Evolutionary conservation across 2,329 filamentous ascomycete species (phyloP).

Genomic region (Chaetomium strumarium): DNA sequence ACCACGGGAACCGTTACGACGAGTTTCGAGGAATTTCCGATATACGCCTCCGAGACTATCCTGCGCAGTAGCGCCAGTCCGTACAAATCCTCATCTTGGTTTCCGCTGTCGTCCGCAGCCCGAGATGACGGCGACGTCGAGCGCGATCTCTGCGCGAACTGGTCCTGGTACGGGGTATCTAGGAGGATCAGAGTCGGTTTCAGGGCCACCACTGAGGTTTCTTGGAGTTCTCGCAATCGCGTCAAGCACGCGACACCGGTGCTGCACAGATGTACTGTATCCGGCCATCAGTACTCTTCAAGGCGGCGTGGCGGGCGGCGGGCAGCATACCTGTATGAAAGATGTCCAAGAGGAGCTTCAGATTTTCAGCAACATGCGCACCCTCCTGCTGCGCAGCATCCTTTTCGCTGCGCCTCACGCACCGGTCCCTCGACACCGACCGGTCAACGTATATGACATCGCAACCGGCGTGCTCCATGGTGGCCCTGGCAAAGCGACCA

Average conservation of each 20-base stretch:
- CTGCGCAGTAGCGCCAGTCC: conserved; percentile 50
- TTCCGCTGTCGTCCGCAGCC: conserved; percentile 33
- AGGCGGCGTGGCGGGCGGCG: not conserved
- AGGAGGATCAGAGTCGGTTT: conserved; percentile 53
- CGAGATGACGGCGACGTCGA: conserved; percentile 41
- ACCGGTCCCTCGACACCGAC: conserved; percentile 43
- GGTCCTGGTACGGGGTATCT: conserved; percentile 49
- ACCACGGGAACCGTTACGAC: conserved; percentile 53
- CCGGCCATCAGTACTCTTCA: conserved; percentile 5
- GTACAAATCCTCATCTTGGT: conserved; percentile 47
- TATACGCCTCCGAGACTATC: conserved; percentile 52
- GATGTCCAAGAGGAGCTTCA: conserved; percentile 45
- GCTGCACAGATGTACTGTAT: conserved; percentile 49
- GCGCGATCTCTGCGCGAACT: conserved; percentile 30
- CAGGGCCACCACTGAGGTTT: conserved; percentile 45
- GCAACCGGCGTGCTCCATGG: conserved; percentile 53
- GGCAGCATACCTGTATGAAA: conserved; percentile 47
- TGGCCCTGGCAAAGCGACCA: conserved; percentile 51
- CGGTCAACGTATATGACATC: conserved; percentile 58
- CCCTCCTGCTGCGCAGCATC: conserved; percentile 29
- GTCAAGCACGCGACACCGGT: conserved; percentile 48
- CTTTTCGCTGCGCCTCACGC: conserved; percentile 17
- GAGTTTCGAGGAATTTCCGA: conserved; percentile 50
- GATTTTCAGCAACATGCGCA: conserved; percentile 39
- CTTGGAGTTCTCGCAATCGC: conserved; percentile 48